Percentiles rank a stretch among this genome's conserved stretches.
phyloP scores from a whole-genome alignment of 345 rosid genomes.

The Lagerstroemia speciosa region DNA sequence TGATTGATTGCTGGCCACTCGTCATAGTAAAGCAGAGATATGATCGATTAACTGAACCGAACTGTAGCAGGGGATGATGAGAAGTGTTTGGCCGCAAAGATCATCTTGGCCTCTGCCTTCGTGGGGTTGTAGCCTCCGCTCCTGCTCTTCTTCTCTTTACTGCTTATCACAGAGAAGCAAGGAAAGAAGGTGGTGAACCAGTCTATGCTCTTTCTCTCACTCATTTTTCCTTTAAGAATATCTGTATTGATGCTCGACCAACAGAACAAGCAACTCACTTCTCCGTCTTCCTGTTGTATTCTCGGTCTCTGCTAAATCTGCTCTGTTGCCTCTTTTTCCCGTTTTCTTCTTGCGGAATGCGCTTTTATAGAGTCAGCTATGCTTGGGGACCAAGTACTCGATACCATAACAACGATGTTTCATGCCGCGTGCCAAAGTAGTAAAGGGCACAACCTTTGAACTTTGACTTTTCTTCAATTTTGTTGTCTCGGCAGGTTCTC shows the following conservation, averaged over 20 bases:
- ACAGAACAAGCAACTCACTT: neutral
- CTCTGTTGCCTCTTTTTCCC: neutral
- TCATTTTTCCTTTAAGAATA: neutral
- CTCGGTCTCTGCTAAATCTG: neutral
- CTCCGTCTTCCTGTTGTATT: neutral
- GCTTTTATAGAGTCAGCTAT: neutral
- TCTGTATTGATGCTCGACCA: neutral
- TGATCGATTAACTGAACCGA: neutral
- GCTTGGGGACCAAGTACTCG: neutral
- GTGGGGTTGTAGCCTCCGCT: neutral
- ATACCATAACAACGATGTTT: neutral
- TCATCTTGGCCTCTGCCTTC: conserved; percentile 18
- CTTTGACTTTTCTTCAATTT: neutral
- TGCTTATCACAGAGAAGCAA: conserved; percentile 6
- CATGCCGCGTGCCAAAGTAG: neutral
- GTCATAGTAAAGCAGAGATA: no score
- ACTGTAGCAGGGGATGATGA: conserved; percentile 28
- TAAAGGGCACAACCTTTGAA: neutral
- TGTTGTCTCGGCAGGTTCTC: neutral
- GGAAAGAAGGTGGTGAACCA: conserved; percentile 16
- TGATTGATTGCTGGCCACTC: no score
- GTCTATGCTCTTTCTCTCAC: conserved; percentile 4
- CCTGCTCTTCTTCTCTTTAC: neutral
- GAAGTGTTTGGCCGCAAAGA: conserved; percentile 40
- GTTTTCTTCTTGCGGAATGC: neutral